A percentile compares a stretch with the other conserved stretches of the same genome.
These are phyloP conservation scores for Discostella pseudostelligera DNA, from an alignment of 108 stramenopile genomes.

Conservation along the genomic window DNA sequence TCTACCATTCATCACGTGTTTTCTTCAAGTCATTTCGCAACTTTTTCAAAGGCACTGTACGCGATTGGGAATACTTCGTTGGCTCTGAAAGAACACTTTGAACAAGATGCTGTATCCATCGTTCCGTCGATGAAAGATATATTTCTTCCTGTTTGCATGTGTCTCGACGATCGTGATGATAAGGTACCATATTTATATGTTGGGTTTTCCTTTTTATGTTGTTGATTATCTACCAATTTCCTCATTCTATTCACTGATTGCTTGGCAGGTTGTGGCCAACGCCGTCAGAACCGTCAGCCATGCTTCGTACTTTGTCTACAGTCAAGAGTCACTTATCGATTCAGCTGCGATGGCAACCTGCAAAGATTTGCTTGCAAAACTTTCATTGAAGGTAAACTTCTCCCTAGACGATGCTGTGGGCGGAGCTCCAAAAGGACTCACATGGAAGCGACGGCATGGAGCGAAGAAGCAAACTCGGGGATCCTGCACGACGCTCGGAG, in stretches of 20 bases:
- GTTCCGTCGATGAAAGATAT: slow-evolving; percentile 22
- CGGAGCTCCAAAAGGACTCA: slow-evolving; percentile 32
- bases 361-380: slow-evolving; percentile 18
- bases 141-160: slow-evolving; percentile 15
- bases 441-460: slow-evolving; percentile 70
- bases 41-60: slow-evolving; percentile 53
- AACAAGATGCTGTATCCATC: slow-evolving; percentile 5
- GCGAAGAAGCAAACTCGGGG: slow-evolving; percentile 81
- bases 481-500: slow-evolving; percentile 48
- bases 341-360: slow-evolving; percentile 11
- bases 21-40: too few relatives aligned
- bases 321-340: slow-evolving; percentile 9
- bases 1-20: too few relatives aligned
- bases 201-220: not conserved
- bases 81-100: slow-evolving; percentile 39
- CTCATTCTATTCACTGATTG: not conserved
- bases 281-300: slow-evolving; percentile 70
- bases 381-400: slow-evolving; percentile 42
- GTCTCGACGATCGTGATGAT: slow-evolving; percentile 55
- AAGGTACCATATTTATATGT: too few relatives aligned
- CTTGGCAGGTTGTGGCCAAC: slow-evolving; percentile 55
- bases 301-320: slow-evolving; percentile 45
- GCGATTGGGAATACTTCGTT: slow-evolving; percentile 64
- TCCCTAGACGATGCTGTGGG: slow-evolving; percentile 43
- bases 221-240: not conserved